Percentiles rank a stretch among this genome's conserved stretches.
phyloP scores from a whole-genome alignment of 2,329 filamentous ascomycete species.

The Ceratocystiopsis brevicomis region DNA sequence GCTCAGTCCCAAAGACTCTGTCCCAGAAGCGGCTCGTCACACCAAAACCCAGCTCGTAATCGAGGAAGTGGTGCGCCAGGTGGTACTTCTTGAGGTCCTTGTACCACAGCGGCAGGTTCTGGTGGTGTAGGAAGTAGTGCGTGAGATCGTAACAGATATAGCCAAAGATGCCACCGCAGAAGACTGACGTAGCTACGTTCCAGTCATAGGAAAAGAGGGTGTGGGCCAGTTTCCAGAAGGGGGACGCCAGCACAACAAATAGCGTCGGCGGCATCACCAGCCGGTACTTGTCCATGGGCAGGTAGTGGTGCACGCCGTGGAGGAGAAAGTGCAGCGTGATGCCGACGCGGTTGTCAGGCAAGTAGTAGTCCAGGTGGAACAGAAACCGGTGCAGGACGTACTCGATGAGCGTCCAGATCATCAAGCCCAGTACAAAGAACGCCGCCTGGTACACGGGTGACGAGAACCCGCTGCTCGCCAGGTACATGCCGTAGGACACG shows the following conservation, averaged over 20 bases:
- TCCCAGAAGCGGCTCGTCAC: conserved; percentile 98
- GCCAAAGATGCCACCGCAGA: conserved; percentile 80
- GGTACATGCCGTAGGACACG: conserved; percentile 50
- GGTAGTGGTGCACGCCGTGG: conserved; percentile 92
- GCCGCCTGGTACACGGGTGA: conserved; percentile 26
- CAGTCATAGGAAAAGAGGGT: conserved; percentile 66
- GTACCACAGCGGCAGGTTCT: conserved; percentile 79
- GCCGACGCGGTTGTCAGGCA: conserved; percentile 72
- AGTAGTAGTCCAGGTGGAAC: conserved; percentile 85
- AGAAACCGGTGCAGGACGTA: conserved; percentile 77
- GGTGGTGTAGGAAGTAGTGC: conserved; percentile 96
- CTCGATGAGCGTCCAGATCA: conserved; percentile 77
- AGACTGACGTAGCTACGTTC: conserved; percentile 61
- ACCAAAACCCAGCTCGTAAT: conserved; percentile 94
- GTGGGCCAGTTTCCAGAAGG: conserved; percentile 88
- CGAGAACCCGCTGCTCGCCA: conserved; percentile 43
- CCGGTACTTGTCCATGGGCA: conserved; percentile 96
- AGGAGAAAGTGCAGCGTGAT: conserved; percentile 82
- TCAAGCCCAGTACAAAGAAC: conserved; percentile 54
- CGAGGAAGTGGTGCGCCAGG: conserved; percentile 89
- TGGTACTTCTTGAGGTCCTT: conserved; percentile 93
- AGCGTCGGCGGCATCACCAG: conserved; percentile 92
- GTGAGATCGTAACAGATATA: conserved; percentile 95
- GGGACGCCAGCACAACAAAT: conserved; percentile 63
- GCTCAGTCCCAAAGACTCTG: conserved; percentile 71